Evolutionary conservation across 139 green algal genomes (phyloP), one percentile per base, ranked within the genome.

Genomic region (Yamagishiella unicocca): DNA sequence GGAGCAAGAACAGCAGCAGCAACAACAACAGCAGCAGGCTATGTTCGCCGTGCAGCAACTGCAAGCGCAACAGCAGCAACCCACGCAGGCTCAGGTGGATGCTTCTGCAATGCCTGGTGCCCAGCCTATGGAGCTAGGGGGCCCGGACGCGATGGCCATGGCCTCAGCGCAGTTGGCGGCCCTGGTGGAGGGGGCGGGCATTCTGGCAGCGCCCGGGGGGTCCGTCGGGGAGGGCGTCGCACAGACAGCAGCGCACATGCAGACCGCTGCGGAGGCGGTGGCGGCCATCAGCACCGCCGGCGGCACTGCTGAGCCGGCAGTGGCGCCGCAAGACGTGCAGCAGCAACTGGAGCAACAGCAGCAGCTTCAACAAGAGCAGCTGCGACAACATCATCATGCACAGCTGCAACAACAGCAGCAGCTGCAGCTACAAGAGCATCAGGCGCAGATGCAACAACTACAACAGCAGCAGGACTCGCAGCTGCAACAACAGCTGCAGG

Each of bases 21-120:
- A 79, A 27, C 71, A 79, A 27, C 71, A 79, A n/a, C 75, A 83
- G 46, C 75, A 83, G 46, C 74, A n/a, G n/a, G n/a, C n/a, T n/a
- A n/a, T n/a, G n/a, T n/a, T n/a, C n/a, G n/a, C n/a, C n/a, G n/a
- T n/a, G n/a, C n/a, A 82, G 50, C 74, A 82, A 25, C 72, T 43
- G 66, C 66, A 74, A 33, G 21, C 70, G 29, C 40, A 55, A 40
- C 76, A 84, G 76, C 76, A 73, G 38, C 76, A 84, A 25, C 54
- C 35, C 50, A 54, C 22, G 76, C 76, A 55, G 76, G 54, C 38
- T 1, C 76, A 84, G 12, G 12, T 58, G 50, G 50, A 58, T 17
- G 17, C 50, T 25, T 58, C 50, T 17, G 19, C 66, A 14, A 21
- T 68, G 75, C 9, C 35, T n/a, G 50, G 33, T 35, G 50, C 35